phyloP scores from a whole-genome alignment of 2,329 filamentous ascomycete species.

The Pseudogymnoascus verrucosus region DNA sequence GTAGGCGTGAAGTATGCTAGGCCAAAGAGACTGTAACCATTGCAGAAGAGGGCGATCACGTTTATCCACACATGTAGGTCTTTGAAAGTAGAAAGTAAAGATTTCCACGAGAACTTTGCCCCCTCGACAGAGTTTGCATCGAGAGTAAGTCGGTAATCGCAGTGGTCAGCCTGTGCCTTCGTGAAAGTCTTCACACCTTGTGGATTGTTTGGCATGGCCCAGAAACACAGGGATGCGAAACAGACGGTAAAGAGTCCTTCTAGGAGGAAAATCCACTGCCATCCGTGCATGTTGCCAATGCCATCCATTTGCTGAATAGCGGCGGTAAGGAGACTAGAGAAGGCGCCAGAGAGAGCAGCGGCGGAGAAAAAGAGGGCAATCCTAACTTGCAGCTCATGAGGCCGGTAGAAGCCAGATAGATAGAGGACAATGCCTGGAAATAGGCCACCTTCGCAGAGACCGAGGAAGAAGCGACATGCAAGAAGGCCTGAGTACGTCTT shows the following conservation, averaged over 20 bases:
- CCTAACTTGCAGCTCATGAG: conserved; percentile 52
- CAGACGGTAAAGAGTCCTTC: conserved; percentile 64
- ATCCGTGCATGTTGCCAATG: conserved; percentile 46
- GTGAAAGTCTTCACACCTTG: background rate
- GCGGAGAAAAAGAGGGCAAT: conserved; percentile 73
- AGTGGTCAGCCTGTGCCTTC: background rate
- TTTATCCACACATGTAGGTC: background rate
- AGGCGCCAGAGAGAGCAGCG: conserved; percentile 70
- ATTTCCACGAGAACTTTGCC: background rate
- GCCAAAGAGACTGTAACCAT: conserved; percentile 1
- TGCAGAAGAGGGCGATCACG: background rate
- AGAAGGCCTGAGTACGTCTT: conserved; percentile 41
- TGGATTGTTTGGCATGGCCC: background rate
- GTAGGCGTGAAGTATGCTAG: background rate
- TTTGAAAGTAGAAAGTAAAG: background rate
- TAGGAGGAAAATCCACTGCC: conserved; percentile 61
- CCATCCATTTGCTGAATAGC: conserved; percentile 65
- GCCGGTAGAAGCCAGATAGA: conserved; percentile 50
- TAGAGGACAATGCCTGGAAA: conserved; percentile 57
- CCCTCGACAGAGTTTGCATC: conserved; percentile 1
- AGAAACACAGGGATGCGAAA: conserved; percentile 57
- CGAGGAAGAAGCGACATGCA: conserved; percentile 44
- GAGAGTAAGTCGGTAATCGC: conserved; percentile 4
- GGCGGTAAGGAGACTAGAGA: conserved; percentile 65
- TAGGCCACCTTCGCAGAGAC: conserved; percentile 45